A percentile compares a stretch with the other conserved stretches of the same genome.
Evolutionary conservation across 192 early-diverging fungal genomes (phyloP).

Genomic region (Backusella luteola): DNA sequence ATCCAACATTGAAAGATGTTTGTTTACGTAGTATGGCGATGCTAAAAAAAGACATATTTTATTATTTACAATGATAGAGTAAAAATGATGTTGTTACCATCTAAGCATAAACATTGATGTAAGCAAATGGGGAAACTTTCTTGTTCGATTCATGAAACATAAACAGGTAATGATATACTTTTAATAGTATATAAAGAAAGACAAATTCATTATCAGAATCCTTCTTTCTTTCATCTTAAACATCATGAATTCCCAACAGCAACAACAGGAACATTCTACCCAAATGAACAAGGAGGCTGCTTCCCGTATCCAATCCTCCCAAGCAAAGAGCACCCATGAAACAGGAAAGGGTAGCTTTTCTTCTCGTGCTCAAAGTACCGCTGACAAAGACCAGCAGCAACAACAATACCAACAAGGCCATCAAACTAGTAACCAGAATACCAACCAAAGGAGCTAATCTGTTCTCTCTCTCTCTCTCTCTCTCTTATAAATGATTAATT

Average conservation of each 20-base stretch:
- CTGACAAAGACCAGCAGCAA: neutral
- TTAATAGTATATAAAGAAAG: neutral
- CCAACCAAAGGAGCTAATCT: neutral
- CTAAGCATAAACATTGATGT: neutral
- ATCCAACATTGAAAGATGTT: too few relatives aligned
- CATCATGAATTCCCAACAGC: neutral
- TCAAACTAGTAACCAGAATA: neutral
- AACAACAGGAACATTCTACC: neutral
- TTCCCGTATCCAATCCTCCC: neutral
- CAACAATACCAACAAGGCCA: neutral
- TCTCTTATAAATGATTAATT: too few relatives aligned
- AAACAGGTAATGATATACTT: neutral
- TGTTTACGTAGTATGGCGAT: neutral
- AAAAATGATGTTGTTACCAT: neutral
- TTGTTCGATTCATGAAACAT: neutral
- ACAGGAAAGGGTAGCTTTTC: neutral
- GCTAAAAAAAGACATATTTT: neutral
- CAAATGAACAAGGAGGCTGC: neutral
- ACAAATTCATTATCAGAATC: neutral
- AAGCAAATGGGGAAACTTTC: neutral
- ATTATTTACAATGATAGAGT: too few relatives aligned
- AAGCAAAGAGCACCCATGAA: neutral
- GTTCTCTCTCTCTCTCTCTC: neutral
- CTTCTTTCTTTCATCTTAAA: neutral
- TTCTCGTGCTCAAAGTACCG: neutral